Evolutionary conservation across 257 asterid genomes (phyloP), one percentile per base, ranked within the genome.

Genomic region (Paulownia fortunei): DNA sequence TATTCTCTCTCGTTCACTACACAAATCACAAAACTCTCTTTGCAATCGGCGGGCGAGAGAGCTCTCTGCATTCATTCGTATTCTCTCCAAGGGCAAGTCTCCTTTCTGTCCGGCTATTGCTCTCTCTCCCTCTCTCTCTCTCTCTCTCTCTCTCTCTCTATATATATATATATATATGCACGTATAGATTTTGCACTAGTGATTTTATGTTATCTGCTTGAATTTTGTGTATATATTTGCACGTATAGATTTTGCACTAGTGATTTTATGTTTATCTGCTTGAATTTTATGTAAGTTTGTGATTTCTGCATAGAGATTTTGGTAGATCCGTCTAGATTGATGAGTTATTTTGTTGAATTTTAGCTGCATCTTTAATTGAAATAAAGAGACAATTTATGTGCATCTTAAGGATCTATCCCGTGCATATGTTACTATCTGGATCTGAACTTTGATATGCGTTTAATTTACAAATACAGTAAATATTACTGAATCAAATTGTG

Each of bases 41-140:
- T 63, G 44, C 73, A 64, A 52, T 54, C 69, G 69, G 68, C 75
- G 68, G 46, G 65, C 65, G 76, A 34, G 76, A 71, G 65, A 51
- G 69, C 41, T 62, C 54, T n/a, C 6, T 2, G 52, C 59, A 23
- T 26, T 16, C 3, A 0, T 49, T 11, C 3, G 32, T 3, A 9
- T 0, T 15, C 11, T 26, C 19, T 34, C 23, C n/a, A n/a, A 12
- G 15, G 74, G 74, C 26, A 41, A 41, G 46, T 41, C n/a, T n/a
- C n/a, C n/a, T n/a, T n/a, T n/a, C n/a, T n/a, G n/a, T n/a, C n/a
- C n/a, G n/a, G n/a, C n/a, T n/a, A n/a, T n/a, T n/a, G n/a, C n/a
- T n/a, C n/a, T n/a, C n/a, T n/a, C n/a, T n/a, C n/a, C n/a, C n/a
- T n/a, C n/a, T n/a, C n/a, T n/a, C n/a, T n/a, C 11, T 6, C 36